A percentile compares a stretch with the other conserved stretches of the same genome.
phyloP scores from a whole-genome alignment of 2,329 filamentous ascomycete genomes.

The Arachnopeziza araneosa region DNA sequence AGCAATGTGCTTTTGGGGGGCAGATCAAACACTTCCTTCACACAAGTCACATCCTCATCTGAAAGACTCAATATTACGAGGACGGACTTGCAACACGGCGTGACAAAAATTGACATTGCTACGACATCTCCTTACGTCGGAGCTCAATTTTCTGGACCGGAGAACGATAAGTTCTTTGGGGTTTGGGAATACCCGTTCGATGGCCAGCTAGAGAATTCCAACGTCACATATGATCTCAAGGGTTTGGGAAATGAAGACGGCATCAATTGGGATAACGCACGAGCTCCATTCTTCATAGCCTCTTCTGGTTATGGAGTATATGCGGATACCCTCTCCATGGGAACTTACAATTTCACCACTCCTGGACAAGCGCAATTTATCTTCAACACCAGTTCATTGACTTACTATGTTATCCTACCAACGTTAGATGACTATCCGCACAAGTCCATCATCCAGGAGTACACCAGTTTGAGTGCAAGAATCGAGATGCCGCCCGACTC shows the following conservation, averaged over 20 bases:
- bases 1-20: not conserved
- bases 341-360: constrained; percentile 28
- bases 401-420: constrained; percentile 30
- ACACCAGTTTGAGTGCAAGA: constrained; percentile 26
- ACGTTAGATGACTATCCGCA: constrained; percentile 1
- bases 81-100: not conserved
- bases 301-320: constrained; percentile 32
- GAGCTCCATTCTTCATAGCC: constrained; percentile 32
- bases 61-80: not conserved
- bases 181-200: constrained; percentile 17
- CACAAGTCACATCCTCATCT: not conserved
- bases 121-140: constrained; percentile 6
- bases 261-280: constrained; percentile 32
- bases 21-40: not conserved
- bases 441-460: constrained; percentile 15
- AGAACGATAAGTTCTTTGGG: constrained; percentile 12
- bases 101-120: constrained; percentile 14
- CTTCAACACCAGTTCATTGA: constrained; percentile 28
- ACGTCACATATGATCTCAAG: constrained; percentile 16
- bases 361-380: constrained; percentile 26
- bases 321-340: constrained; percentile 29
- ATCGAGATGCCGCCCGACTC: constrained; percentile 31
- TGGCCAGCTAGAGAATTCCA: constrained; percentile 13
- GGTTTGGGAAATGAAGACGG: constrained; percentile 27
- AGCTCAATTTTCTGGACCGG: constrained; percentile 8